Conservation (phyloP, 2,329 filamentous ascomycete genomes). For the Colletotrichum eleusines region DNA sequence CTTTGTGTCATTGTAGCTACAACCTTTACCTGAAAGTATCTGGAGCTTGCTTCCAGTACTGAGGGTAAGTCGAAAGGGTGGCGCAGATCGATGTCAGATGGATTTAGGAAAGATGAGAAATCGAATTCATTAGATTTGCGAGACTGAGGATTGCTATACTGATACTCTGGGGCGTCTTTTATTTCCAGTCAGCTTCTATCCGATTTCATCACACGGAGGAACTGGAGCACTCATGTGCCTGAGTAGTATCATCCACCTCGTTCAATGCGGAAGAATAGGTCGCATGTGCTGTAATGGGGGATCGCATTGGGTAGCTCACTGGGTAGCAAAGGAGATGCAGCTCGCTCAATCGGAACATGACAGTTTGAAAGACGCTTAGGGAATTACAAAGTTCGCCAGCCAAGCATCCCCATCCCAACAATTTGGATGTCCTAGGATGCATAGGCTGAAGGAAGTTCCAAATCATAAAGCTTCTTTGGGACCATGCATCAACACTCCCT, state of each 20-base stretch:
- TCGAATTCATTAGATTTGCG: not conserved
- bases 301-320: not conserved
- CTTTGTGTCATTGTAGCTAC: not conserved
- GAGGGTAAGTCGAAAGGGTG: too few species aligned
- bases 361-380: not conserved
- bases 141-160: not conserved
- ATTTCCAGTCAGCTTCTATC: not conserved
- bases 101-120: not conserved
- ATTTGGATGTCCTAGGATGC: not conserved
- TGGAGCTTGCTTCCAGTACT: not conserved
- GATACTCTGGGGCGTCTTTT: not conserved
- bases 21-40: not conserved
- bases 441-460: not conserved
- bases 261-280: not conserved
- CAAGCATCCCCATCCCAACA: not conserved
- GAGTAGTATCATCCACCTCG: not conserved
- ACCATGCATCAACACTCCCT: slow-evolving; percentile 1
- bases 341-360: not conserved
- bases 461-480: not conserved
- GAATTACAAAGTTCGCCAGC: not conserved
- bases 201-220: not conserved
- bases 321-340: slow-evolving; percentile 6
- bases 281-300: not conserved
- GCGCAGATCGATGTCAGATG: too few species aligned
- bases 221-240: not conserved